Evolutionary conservation across 1,284 basidiomycete genomes (phyloP), one percentile per base, ranked within the genome.

Genomic region (Spongispora temasekensis): DNA sequence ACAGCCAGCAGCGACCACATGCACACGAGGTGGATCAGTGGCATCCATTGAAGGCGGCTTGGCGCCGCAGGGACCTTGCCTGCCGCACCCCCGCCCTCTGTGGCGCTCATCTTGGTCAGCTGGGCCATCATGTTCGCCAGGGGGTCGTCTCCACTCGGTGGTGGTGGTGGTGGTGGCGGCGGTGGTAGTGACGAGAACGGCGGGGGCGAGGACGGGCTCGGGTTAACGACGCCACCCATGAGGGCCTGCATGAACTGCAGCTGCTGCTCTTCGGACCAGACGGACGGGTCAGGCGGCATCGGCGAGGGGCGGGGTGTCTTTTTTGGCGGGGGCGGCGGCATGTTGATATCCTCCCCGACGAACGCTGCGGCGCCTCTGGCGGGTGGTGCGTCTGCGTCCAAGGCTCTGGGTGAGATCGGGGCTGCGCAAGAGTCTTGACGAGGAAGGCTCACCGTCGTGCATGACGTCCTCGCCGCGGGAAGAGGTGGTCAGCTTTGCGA

Each of bases 401-500:
- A 32, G 61, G 55, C 52, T n/a, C n/a, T n/a, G n/a, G n/a, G 57
- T 60, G 40, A 55, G 63, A 32, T 44, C 25, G 12, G 23, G 42
- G 25, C 21, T 7, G 42, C 10, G 8, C 21, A 30, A 12, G 48
- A n/a, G n/a, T n/a, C n/a, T n/a, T 15, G 48, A 28, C 32, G 35
- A 31, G 2, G 17, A 5, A 15, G 12, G 69, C 79, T 61, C 61
- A 88, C 88, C 82, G 57, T 83, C 78, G 65, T 81, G 80, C 61
- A 82, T 71, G 68, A 81, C 83, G 61, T 90, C 88, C 59, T 90
- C 88, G 34, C 90, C 89, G 56, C 90, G 78, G 23, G 88, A 90
- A 7, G 87, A 87, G 5, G 86, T 87, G 6, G 90, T 90, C 55
- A 92, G 81, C 70, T 87, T 91, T 42, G 87, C 84, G 27, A 93